Evolutionary conservation across 2,329 filamentous ascomycete species (phyloP), one percentile per base, ranked within the genome.

Genomic region (Pyricularia pennisetigena): DNA sequence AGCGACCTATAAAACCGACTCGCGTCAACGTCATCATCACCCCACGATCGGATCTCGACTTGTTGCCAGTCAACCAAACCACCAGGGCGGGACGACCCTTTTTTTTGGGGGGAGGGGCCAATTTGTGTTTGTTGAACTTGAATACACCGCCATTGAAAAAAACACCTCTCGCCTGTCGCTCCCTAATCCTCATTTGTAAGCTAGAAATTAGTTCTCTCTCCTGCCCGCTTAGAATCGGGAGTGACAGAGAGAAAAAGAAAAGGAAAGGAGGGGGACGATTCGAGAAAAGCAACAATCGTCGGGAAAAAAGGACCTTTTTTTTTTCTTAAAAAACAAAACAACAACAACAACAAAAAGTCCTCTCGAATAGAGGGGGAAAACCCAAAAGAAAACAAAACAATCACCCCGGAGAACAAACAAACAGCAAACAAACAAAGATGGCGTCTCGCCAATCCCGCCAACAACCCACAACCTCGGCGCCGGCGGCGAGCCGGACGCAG

Each of bases 401-500:
- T n/a, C n/a, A n/a, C n/a, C n/a, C n/a, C n/a, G n/a, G n/a, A n/a
- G 7, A 30, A 64, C 16, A 26, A 30, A 29, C 5, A 8, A 29
- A 30, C 26, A 8, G 16, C 28, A 9, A 41, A 16, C 30, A 57
- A n/a, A 41, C 24, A 66, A 30, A 9, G 9, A 35, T 20, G 28
- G 29, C 59, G 57, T 57, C 66, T 26, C 30, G 23, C 28, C 62
- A 24, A 23, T 23, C 12, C 29, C 54, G n/a, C 54, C 59, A 68
- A 32, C 64, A 69, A 49, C 29, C 57, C 63, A 41, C 65, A 57
- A 24, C 65, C 24, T 35, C 68, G 8, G n/a, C 67, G 26, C 68
- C 69, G 62, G 69, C 69, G 20, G 49, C 70, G 29, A 73, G 71
- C 20, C 69, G 69, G 29, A 68, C 71, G 61, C 72, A 71, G 64